Percentiles rank a stretch among this genome's conserved stretches.
These are phyloP conservation scores for Cytospora schulzeri DNA, from an alignment of 2,329 filamentous ascomycete genomes.

Conservation along the genomic window DNA sequence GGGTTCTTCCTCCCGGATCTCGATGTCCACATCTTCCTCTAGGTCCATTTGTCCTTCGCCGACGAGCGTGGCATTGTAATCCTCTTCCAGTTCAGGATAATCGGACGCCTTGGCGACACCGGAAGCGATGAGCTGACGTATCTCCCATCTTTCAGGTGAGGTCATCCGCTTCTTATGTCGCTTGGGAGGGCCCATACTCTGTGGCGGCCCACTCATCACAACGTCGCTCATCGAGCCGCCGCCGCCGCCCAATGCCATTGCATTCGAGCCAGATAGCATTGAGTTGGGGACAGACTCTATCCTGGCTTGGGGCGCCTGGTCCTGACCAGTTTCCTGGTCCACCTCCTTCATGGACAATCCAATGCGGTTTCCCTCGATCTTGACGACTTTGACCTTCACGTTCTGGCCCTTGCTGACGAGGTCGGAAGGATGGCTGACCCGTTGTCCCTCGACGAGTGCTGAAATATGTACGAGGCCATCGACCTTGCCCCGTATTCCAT, in stretches of 20 bases:
- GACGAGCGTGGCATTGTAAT: conserved; percentile 84
- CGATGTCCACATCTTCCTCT: conserved; percentile 96
- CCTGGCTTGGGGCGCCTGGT: conserved; percentile 75
- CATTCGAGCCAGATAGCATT: conserved; percentile 78
- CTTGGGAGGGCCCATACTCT: conserved; percentile 59
- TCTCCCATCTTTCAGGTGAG: conserved; percentile 96
- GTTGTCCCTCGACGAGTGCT: conserved; percentile 78
- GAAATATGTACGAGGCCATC: conserved; percentile 95
- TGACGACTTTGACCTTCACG: conserved; percentile 91
- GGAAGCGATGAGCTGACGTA: conserved; percentile 92
- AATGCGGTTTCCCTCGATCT: conserved; percentile 78
- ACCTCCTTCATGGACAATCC: conserved; percentile 97
- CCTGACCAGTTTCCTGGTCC: conserved; percentile 83
- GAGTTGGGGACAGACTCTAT: conserved; percentile 90
- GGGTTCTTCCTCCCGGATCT: conserved; percentile 93
- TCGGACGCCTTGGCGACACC: conserved; percentile 91
- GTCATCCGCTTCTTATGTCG: conserved; percentile 89
- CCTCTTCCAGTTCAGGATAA: conserved; percentile 92
- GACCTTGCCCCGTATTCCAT: conserved; percentile 82
- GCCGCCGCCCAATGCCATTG: conserved; percentile 68
- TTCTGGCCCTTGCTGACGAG: conserved; percentile 77
- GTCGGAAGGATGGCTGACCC: conserved; percentile 91
- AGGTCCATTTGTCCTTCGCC: conserved; percentile 88
- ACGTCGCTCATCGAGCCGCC: conserved; percentile 36
- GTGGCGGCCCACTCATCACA: conserved; percentile 42